Percentiles rank a stretch among this genome's conserved stretches.
phyloP scores from a whole-genome alignment of 352 stramenopile genomes.

The Pythium folliculosum region DNA sequence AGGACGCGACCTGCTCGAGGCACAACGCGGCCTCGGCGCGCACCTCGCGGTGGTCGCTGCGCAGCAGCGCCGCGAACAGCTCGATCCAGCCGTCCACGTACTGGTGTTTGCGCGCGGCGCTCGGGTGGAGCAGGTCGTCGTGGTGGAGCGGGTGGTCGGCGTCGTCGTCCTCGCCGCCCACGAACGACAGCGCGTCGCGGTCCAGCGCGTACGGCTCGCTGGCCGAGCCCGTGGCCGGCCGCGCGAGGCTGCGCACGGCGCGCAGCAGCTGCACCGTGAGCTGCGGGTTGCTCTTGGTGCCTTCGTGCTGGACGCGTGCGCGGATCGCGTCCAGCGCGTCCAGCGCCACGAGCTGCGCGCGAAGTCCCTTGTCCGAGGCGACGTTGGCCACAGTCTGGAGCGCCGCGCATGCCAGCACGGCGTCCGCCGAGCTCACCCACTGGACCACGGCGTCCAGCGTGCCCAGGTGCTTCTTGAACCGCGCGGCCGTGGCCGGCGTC shows the following conservation, averaged over 20 bases:
- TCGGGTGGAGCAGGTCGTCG: conserved; percentile 58
- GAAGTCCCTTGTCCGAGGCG: conserved; percentile 36
- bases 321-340: conserved; percentile 50
- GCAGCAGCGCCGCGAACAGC: conserved; percentile 67
- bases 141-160: conserved; percentile 52
- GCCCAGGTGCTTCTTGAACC: conserved; percentile 31
- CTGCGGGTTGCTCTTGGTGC: conserved; percentile 32
- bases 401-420: conserved; percentile 37
- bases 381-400: conserved; percentile 53
- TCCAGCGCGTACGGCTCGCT: conserved; percentile 38
- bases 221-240: conserved; percentile 29
- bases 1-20: conserved; percentile 51
- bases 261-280: conserved; percentile 55
- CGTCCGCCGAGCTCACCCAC: conserved; percentile 42
- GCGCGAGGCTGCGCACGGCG: conserved; percentile 51
- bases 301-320: conserved; percentile 35
- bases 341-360: conserved; percentile 37
- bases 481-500: conserved; percentile 9
- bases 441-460: conserved; percentile 38
- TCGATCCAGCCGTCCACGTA: conserved; percentile 82
- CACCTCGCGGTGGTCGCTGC: conserved; percentile 48
- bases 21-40: conserved; percentile 55
- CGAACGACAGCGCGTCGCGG: conserved; percentile 58
- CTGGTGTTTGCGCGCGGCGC: conserved; percentile 39
- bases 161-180: conserved; percentile 45